Evolutionary conservation across 2,329 filamentous ascomycete species (phyloP).

Genomic region (Calonectria pauciramosa): DNA sequence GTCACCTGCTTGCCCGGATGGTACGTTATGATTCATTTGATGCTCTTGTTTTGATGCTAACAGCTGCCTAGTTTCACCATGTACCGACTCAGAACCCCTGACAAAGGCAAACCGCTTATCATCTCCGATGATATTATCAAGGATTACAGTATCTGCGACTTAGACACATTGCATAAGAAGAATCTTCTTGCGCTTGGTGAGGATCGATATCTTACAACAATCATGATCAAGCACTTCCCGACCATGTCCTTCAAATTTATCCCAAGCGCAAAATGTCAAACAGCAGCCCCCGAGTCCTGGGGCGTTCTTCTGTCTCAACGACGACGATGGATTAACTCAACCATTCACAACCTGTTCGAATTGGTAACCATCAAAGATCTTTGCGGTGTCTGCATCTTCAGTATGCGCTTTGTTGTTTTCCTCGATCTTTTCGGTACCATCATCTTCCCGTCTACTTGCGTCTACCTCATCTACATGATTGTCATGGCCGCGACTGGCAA

Average conservation of each 20-base stretch:
- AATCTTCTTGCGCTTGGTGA: slow-evolving; percentile 94
- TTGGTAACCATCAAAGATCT: slow-evolving; percentile 91
- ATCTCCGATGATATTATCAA: slow-evolving; percentile 89
- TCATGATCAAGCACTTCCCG: slow-evolving; percentile 99
- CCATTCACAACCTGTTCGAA: slow-evolving; percentile 95
- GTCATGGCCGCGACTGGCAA: slow-evolving; percentile 63
- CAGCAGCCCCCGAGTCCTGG: slow-evolving; percentile 94
- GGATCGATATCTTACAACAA: slow-evolving; percentile 95
- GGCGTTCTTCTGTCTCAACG: slow-evolving; percentile 93
- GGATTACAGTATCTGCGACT: slow-evolving; percentile 88
- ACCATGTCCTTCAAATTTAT: slow-evolving; percentile 97
- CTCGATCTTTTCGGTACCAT: slow-evolving; percentile 94
- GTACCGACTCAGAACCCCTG: slow-evolving; percentile 94
- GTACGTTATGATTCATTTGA: slow-evolving; percentile 70
- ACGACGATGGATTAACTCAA: slow-evolving; percentile 99
- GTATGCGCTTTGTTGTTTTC: slow-evolving; percentile 96
- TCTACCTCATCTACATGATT: slow-evolving; percentile 86
- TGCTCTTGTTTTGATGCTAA: slow-evolving; percentile 32
- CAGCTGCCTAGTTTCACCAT: slow-evolving; percentile 87
- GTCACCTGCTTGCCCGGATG: slow-evolving; percentile 99
- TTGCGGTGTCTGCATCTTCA: slow-evolving; percentile 98
- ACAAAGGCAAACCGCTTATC: slow-evolving; percentile 94
- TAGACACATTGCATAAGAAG: slow-evolving; percentile 97
- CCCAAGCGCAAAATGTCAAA: slow-evolving; percentile 90
- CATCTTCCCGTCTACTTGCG: slow-evolving; percentile 90